Percentiles rank a stretch among this genome's conserved stretches.
Conservation (phyloP, 2,329 filamentous ascomycete species). For the Fusarium sp. region DNA sequence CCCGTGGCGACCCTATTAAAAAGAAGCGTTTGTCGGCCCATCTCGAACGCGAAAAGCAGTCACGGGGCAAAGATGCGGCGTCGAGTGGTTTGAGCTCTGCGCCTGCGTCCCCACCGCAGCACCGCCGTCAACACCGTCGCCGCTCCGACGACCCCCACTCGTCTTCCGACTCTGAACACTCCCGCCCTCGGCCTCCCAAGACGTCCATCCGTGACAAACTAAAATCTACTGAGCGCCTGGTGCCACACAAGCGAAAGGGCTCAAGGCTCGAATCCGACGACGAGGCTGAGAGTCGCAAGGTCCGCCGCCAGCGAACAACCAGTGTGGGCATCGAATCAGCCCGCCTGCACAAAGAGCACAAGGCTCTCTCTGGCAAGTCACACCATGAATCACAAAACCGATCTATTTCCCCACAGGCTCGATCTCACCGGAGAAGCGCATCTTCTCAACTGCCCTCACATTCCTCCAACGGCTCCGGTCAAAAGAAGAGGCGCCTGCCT, state of each 20-base stretch:
- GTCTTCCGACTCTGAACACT: slow-evolving; percentile 68
- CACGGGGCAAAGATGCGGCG: slow-evolving; percentile 58
- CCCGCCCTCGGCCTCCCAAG: slow-evolving; percentile 58
- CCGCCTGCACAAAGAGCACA: slow-evolving; percentile 50
- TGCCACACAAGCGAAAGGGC: slow-evolving; percentile 66
- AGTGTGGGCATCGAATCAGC: slow-evolving; percentile 55
- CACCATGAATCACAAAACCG: slow-evolving; percentile 51
- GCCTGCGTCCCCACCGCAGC: slow-evolving; percentile 65
- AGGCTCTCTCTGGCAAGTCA: slow-evolving; percentile 46
- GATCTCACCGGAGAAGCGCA: slow-evolving; percentile 70
- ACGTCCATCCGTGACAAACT: slow-evolving; percentile 60
- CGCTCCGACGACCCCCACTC: slow-evolving; percentile 55
- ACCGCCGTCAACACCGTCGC: slow-evolving; percentile 47
- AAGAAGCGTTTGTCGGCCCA: slow-evolving; percentile 61
- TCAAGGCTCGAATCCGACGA: slow-evolving; percentile 68
- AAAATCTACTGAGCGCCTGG: slow-evolving; percentile 60
- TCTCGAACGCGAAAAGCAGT: slow-evolving; percentile 55
- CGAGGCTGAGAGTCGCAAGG: slow-evolving; percentile 66
- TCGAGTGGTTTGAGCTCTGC: slow-evolving; percentile 71
- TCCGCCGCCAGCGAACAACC: slow-evolving; percentile 64
- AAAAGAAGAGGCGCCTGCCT: slow-evolving; percentile 72
- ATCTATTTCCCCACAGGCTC: slow-evolving; percentile 71
- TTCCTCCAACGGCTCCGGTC: slow-evolving; percentile 64
- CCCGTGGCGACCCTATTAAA: slow-evolving; percentile 53
- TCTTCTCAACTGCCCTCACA: slow-evolving; percentile 72